phyloP scores from a whole-genome alignment of 2,329 filamentous ascomycete species.

The Shiraia sp. region DNA sequence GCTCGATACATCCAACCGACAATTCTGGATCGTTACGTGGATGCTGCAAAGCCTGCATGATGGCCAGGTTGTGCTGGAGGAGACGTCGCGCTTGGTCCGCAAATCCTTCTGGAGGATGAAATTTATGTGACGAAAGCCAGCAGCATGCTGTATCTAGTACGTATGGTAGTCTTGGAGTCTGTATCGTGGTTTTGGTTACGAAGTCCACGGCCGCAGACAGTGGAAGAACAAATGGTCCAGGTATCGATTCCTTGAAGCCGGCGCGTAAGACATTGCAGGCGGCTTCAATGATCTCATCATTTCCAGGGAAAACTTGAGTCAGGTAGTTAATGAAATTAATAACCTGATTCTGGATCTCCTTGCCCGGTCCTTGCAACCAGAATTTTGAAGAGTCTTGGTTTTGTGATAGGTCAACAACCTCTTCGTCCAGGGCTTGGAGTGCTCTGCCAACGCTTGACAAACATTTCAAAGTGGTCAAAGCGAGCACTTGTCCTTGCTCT shows the following conservation, averaged over 20 bases:
- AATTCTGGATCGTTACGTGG: conserved; percentile 71
- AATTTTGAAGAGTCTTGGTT: conserved; percentile 47
- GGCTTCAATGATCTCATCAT: conserved; percentile 70
- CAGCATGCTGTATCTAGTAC: conserved; percentile 73
- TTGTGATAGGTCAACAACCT: conserved; percentile 68
- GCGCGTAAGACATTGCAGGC: conserved; percentile 72
- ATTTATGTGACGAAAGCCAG: conserved; percentile 56
- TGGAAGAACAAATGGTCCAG: conserved; percentile 77
- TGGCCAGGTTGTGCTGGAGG: conserved; percentile 64
- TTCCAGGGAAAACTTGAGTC: conserved; percentile 59
- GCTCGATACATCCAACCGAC: conserved; percentile 73
- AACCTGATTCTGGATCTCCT: conserved; percentile 56
- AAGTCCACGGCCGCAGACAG: conserved; percentile 68
- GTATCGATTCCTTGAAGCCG: conserved; percentile 74
- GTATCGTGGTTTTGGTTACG: conserved; percentile 61
- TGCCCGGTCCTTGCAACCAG: conserved; percentile 56
- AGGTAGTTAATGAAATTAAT: conserved; percentile 56
- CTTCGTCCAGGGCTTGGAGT: conserved; percentile 69
- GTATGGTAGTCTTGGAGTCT: conserved; percentile 68
- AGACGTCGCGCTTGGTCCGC: conserved; percentile 34
- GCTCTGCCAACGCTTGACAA: conserved; percentile 72
- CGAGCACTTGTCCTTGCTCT: conserved; percentile 50
- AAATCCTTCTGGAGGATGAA: conserved; percentile 47
- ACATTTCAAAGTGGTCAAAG: conserved; percentile 65
- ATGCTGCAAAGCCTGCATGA: conserved; percentile 65